Evolutionary conservation across 1,139 yeast species (phyloP).

Genomic region (Wickerhamomyces sp.): DNA sequence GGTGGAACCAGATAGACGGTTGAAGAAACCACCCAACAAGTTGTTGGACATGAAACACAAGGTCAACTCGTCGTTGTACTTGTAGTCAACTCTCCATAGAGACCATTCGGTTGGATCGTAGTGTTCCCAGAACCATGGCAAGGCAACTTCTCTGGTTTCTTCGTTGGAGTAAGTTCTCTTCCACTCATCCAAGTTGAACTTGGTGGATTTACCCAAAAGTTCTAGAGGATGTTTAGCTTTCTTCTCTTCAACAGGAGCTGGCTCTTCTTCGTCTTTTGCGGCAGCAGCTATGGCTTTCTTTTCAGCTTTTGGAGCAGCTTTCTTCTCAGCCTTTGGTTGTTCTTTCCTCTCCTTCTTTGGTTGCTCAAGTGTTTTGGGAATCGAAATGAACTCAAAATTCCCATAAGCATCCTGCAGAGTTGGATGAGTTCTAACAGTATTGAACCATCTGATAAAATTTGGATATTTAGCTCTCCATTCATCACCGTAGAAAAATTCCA

Average conservation of each 20-base stretch:
- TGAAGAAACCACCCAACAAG: constrained; percentile 97
- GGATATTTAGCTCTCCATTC: constrained; percentile 80
- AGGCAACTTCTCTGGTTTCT: constrained; percentile 90
- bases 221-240: constrained; percentile 93
- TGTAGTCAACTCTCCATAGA: constrained; percentile 91
- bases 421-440: constrained; percentile 58
- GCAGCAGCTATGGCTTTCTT: too few relatives aligned
- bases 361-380: constrained; percentile 63
- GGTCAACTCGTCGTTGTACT: constrained; percentile 96
- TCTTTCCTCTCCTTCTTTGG: constrained; percentile 73
- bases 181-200: constrained; percentile 83
- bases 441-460: constrained; percentile 79
- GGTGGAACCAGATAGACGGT: constrained; percentile 87
- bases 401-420: constrained; percentile 42
- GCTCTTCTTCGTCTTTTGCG: constrained; percentile 29
- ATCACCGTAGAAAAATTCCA: constrained; percentile 61
- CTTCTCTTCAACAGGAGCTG: constrained; percentile 39
- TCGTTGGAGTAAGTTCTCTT: constrained; percentile 96
- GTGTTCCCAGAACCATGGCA: constrained; percentile 98
- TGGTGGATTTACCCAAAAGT: constrained; percentile 65
- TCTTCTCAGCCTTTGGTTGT: constrained; percentile 25
- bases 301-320: too few relatives aligned
- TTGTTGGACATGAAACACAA: constrained; percentile 97
- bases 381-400: constrained; percentile 54
- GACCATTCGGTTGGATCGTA: constrained; percentile 94